Evolutionary conservation across 2,329 filamentous ascomycete genomes (phyloP), one percentile per base, ranked within the genome.

Genomic region (Talaromyces marneffei): DNA sequence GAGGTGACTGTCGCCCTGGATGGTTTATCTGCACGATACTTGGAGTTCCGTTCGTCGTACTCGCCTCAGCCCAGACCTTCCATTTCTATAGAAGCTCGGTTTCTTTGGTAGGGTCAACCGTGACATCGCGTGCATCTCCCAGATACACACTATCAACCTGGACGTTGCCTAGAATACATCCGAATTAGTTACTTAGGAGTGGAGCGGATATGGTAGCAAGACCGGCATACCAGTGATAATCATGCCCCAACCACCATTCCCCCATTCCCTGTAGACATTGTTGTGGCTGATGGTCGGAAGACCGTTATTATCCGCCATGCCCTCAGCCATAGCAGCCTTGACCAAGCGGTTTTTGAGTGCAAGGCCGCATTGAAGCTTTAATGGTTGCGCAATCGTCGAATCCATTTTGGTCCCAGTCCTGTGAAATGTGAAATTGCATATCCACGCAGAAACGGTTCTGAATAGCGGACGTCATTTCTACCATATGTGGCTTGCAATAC

Each of bases 191-290:
- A n/a, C n/a, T n/a, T n/a, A n/a, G n/a, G n/a, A n/a, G n/a, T n/a
- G n/a, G 16, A 39, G 37, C n/a, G 1, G 37, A 39, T 35, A 35
- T 12, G 33, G n/a, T n/a, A n/a, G n/a, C n/a, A 35, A 6, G 33
- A 10, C 9, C 16, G 16, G 37, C 66, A 72, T 72, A 65, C 78
- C 78, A 23, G 77, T 80, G n/a, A 79, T 73, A 29, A 79, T 69
- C 12, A 74, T 69, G 6, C 77, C 77, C 69, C 78, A 79, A 10
- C 72, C 70, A 6, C 76, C 74, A 25, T 72, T 64, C 1, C 71
- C 79, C 85, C 84, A 87, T 64, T 73, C 68, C 1, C 73, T 70
- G 65, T 87, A 87, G 20, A 60, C 16, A 4, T 48, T 48, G 6
- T 56, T 39, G 31, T 20, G 48, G 6, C 6, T 31, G 31, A 29